A percentile compares a stretch with the other conserved stretches of the same genome.
phyloP scores from a whole-genome alignment of 2,329 filamentous ascomycete species.

The Furcasterigmium sp. region DNA sequence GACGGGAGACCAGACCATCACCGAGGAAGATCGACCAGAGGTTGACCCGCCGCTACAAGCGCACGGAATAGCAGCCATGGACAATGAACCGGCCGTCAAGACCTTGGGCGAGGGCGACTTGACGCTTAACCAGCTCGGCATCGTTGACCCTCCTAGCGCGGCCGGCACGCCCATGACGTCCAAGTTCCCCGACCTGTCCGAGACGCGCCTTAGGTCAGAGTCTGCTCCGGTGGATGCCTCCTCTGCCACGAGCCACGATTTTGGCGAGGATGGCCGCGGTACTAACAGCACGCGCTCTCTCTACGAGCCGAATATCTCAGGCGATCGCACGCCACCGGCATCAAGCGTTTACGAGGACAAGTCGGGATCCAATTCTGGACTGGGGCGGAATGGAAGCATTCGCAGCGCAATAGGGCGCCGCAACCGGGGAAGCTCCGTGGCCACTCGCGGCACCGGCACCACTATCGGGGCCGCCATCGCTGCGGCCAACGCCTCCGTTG shows the following conservation, averaged over 20 bases:
- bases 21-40: constrained; percentile 28
- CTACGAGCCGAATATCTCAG: constrained; percentile 41
- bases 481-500: constrained; percentile 61
- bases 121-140: constrained; percentile 82
- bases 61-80: constrained; percentile 24
- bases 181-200: constrained; percentile 45
- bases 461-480: constrained; percentile 69
- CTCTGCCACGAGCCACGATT: constrained; percentile 23
- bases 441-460: constrained; percentile 54
- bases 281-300: constrained; percentile 34
- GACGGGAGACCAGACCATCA: constrained; percentile 24
- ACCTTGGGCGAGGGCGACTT: constrained; percentile 87
- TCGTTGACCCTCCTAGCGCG: constrained; percentile 54
- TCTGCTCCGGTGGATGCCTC: constrained; percentile 49
- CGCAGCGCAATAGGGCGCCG: constrained; percentile 56
- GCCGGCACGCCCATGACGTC: constrained; percentile 51
- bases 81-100: constrained; percentile 70
- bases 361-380: constrained; percentile 20
- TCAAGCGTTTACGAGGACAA: constrained; percentile 63
- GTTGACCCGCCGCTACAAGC: constrained; percentile 31
- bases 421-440: constrained; percentile 78
- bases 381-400: constrained; percentile 63
- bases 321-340: constrained; percentile 61
- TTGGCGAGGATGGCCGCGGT: constrained; percentile 24
- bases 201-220: constrained; percentile 47